Conservation (phyloP, 345 rosid species). For the Hibiscus syriacus region DNA sequence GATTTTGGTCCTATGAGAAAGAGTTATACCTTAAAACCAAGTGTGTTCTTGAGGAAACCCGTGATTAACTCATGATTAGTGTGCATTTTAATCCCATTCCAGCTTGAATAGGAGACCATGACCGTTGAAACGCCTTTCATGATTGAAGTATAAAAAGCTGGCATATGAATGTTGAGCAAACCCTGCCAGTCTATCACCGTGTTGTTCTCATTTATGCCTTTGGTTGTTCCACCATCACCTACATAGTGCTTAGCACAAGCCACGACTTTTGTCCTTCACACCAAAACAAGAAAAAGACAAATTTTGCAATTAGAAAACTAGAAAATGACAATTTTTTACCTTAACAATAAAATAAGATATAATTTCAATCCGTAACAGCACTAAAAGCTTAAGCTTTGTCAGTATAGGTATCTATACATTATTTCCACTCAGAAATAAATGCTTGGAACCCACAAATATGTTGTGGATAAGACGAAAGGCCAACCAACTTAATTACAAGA, state of each 20-base stretch:
- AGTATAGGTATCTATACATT: too few relatives aligned
- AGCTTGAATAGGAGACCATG: slow-evolving; percentile 55
- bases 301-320: too few relatives aligned
- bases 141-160: slow-evolving; percentile 34
- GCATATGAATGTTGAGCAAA: slow-evolving; percentile 41
- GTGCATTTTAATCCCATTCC: slow-evolving; percentile 50
- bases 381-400: too few relatives aligned
- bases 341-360: too few relatives aligned
- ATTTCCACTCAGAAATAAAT: background rate
- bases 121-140: slow-evolving; percentile 44
- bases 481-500: background rate
- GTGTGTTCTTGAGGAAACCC: slow-evolving; percentile 37
- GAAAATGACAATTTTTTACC: too few relatives aligned
- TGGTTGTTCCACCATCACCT: slow-evolving; percentile 53
- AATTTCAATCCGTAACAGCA: too few relatives aligned
- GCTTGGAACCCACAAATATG: background rate
- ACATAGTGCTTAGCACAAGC: slow-evolving; percentile 37
- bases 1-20: background rate
- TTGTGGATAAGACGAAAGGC: background rate
- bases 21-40: slow-evolving; percentile 33
- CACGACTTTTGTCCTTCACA: slow-evolving; percentile 56
- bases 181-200: slow-evolving; percentile 30
- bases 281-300: background rate
- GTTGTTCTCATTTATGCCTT: slow-evolving; percentile 43
- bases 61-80: slow-evolving; percentile 34